phyloP scores from a whole-genome alignment of 78 protist species.

The Pigoraptor vietnamica region DNA sequence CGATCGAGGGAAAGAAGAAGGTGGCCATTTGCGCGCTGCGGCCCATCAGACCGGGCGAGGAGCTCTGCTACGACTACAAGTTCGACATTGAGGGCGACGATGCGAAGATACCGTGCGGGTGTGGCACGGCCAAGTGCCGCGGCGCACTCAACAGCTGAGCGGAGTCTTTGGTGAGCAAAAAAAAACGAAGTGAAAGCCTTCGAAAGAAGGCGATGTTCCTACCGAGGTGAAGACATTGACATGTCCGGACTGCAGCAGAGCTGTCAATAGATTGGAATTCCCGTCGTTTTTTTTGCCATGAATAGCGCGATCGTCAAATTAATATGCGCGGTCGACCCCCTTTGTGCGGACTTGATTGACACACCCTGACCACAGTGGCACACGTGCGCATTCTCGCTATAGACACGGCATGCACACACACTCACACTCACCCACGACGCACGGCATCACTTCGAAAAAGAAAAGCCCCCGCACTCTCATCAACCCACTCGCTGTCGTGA shows the following conservation, averaged over 20 bases:
- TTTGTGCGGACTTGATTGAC: no score
- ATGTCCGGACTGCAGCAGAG: no score
- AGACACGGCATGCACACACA: background rate
- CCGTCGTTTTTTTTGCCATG: no score
- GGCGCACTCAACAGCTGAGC: background rate
- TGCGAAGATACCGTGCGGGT: background rate
- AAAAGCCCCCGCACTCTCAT: background rate
- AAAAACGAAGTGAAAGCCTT: no score
- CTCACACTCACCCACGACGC: background rate
- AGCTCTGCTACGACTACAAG: slow-evolving; percentile 82
- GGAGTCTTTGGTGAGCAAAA: no score
- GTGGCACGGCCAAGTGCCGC: slow-evolving; percentile 6
- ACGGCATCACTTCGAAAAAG: background rate
- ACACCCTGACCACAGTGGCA: background rate
- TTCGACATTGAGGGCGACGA: background rate
- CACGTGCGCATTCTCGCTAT: background rate
- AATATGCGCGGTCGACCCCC: no score
- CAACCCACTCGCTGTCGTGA: background rate
- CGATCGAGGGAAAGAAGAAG: slow-evolving; percentile 39
- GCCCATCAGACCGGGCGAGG: slow-evolving; percentile 79
- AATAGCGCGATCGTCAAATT: no score
- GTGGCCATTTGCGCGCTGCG: slow-evolving; percentile 77
- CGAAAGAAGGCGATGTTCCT: no score
- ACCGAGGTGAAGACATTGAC: no score
- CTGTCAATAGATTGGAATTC: no score